A percentile compares a stretch with the other conserved stretches of the same genome.
Evolutionary conservation across 208 protist species (phyloP).

Genomic region (Leishmania martiniquensis): DNA sequence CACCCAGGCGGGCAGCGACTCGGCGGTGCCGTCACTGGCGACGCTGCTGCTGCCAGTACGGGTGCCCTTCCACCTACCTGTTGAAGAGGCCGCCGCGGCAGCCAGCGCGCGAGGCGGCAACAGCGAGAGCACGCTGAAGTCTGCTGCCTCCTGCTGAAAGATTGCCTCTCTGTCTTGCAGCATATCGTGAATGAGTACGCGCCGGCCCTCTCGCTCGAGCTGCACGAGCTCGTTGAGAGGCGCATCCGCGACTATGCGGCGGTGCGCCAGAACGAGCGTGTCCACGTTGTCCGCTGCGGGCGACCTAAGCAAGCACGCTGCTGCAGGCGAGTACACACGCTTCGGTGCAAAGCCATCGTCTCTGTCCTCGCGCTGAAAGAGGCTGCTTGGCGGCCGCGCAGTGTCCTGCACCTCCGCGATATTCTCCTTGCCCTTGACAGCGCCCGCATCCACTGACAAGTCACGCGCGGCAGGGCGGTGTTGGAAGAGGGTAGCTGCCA

Average conservation of each 20-base stretch:
- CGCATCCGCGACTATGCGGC: constrained; percentile 1
- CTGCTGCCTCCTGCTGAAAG: constrained; percentile 16
- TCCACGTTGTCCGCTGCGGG: not conserved
- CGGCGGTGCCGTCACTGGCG: not conserved
- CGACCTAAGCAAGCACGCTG: not conserved
- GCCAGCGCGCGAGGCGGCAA: not conserved
- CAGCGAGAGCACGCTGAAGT: constrained; percentile 13
- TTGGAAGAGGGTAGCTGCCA: not conserved
- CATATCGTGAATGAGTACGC: constrained; percentile 7
- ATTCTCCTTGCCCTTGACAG: not conserved
- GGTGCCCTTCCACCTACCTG: not conserved
- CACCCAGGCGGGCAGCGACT: not conserved
- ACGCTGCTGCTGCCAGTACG: not conserved
- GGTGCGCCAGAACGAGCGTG: constrained; percentile 9
- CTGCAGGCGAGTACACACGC: not conserved
- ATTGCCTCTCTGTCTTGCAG: constrained; percentile 10
- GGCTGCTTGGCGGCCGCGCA: not conserved
- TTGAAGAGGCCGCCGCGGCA: not conserved
- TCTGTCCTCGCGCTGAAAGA: not conserved
- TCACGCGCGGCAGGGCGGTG: not conserved
- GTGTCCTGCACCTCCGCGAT: not conserved
- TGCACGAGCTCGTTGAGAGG: constrained; percentile 7
- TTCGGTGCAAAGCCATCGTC: not conserved
- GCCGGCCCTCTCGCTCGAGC: constrained; percentile 19
- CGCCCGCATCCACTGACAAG: constrained; percentile 9